Evolutionary conservation across 202 grass and related monocot genomes (phyloP), one percentile per base, ranked within the genome.

Genomic region (Elaeis oleifera): DNA sequence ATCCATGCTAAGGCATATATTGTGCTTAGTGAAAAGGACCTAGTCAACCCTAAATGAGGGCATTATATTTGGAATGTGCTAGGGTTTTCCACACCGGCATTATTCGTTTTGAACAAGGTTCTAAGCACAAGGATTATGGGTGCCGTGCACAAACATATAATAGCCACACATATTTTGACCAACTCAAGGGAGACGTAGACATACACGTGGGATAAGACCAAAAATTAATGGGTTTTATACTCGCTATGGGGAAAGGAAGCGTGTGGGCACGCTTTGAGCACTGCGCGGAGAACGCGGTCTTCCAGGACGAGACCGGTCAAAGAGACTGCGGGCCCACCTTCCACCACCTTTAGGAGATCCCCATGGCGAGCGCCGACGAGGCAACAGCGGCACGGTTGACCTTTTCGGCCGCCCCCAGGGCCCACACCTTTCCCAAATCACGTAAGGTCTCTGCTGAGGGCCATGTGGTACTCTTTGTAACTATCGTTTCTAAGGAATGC

Each of bases 51-150:
- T 63, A 13, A 11, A 44, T 44, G 5, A 44, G 8, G 9, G 36
- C 36, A 44, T 14, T 44, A 44, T 13, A 44, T 44, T 44, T 44
- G 36, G 36, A 14, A 44, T 44, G 36, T 44, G 36, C 9, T 14
- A 44, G 36, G 9, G 36, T 14, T 13, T 44, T 31, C 5, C 28
- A 5, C 28, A 1, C 28, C 28, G 28, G 28, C 28, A 6, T 31
- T 44, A 11, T 44, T 44, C 2, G 3, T 2, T 44, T 44, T 13
- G 14, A 44, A 13, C 36, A 44, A 44, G 36, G 36, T 14, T 44
- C 36, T 53, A 73, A 73, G 71, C 71, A 64, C 71, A 64, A 73
- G 36, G 71, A n/a, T 61, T 55, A 39, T 24, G 36, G 50, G 51
- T 64, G n/a, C 9, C 26, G 71, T 64, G 59, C 59, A 73, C 59